Evolutionary conservation across 495 filamentous ascomycete genomes (phyloP).

Genomic region (Penicillium dipodomyicola): DNA sequence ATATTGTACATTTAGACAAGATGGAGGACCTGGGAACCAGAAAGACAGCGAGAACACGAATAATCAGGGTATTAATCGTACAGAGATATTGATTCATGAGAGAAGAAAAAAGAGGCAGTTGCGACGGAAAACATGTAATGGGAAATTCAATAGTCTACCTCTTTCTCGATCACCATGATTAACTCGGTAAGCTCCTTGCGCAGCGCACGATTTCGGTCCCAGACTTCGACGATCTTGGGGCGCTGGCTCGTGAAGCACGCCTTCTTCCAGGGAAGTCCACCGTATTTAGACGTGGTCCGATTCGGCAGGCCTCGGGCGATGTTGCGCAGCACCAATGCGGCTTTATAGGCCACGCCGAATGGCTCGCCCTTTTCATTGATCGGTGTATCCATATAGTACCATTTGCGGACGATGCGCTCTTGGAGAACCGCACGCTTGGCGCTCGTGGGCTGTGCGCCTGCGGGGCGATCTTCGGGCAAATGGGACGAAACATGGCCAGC

Average conservation of each 20-base stretch:
- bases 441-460: constrained; percentile 43
- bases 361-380: constrained; percentile 81
- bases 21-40: constrained; percentile 1
- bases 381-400: constrained; percentile 60
- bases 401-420: constrained; percentile 44
- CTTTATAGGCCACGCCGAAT: constrained; percentile 78
- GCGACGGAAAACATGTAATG: constrained; percentile 1
- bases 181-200: constrained; percentile 47
- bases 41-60: constrained; percentile 6
- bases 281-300: constrained; percentile 31
- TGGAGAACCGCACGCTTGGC: constrained; percentile 42
- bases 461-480: constrained; percentile 52
- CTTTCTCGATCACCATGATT: constrained; percentile 46
- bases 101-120: constrained; percentile 10
- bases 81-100: constrained; percentile 21
- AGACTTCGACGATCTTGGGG: constrained; percentile 42
- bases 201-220: constrained; percentile 45
- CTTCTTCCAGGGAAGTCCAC: constrained; percentile 43
- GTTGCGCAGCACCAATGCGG: constrained; percentile 83
- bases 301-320: constrained; percentile 70
- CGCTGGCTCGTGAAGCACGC: constrained; percentile 43
- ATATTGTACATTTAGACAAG: constrained; percentile 10
- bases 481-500: constrained; percentile 49
- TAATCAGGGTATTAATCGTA: constrained; percentile 28
- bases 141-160: constrained; percentile 37